Percentiles rank a stretch among this genome's conserved stretches.
Evolutionary conservation across 164 flowering plant species (phyloP).

Genomic region (Euptelea pleiosperma): DNA sequence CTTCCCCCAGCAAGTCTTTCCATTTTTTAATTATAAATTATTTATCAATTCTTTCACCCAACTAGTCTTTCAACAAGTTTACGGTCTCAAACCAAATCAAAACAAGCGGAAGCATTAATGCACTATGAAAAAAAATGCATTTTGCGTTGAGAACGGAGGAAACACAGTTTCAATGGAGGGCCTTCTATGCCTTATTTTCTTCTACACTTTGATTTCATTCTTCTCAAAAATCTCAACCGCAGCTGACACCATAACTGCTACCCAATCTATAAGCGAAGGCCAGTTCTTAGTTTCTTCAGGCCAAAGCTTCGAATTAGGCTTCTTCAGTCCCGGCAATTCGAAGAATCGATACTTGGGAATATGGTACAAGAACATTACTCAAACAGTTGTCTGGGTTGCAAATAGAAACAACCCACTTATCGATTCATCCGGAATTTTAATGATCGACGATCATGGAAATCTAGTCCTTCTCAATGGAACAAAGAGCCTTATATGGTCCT

Average conservation of each 20-base stretch:
- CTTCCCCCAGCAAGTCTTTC: too few relatives aligned
- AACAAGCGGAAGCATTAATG: too few relatives aligned
- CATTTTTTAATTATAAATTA: too few relatives aligned
- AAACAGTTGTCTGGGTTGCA: constrained; percentile 17
- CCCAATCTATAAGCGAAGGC: neutral
- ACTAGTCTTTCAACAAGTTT: too few relatives aligned
- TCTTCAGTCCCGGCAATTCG: constrained; percentile 14
- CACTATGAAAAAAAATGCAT: too few relatives aligned
- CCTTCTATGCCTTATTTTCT: neutral
- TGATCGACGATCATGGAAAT: neutral
- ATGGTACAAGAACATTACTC: constrained; percentile 1
- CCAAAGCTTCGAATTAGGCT: constrained; percentile 13
- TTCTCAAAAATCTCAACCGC: neutral
- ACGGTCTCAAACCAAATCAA: too few relatives aligned
- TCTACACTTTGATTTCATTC: neutral
- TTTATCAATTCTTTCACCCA: too few relatives aligned
- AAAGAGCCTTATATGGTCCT: constrained; percentile 18
- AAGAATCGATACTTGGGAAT: constrained; percentile 15
- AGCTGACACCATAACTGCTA: neutral
- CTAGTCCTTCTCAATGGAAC: constrained; percentile 6
- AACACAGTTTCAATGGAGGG: neutral
- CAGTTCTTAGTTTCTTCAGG: constrained; percentile 7
- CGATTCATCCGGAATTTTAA: constrained; percentile 6
- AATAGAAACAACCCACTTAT: constrained; percentile 18
- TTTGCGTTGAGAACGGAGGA: too few relatives aligned